Evolutionary conservation across 768 basidiomycete genomes (phyloP).

Genomic region (Leccinellum albellum): DNA sequence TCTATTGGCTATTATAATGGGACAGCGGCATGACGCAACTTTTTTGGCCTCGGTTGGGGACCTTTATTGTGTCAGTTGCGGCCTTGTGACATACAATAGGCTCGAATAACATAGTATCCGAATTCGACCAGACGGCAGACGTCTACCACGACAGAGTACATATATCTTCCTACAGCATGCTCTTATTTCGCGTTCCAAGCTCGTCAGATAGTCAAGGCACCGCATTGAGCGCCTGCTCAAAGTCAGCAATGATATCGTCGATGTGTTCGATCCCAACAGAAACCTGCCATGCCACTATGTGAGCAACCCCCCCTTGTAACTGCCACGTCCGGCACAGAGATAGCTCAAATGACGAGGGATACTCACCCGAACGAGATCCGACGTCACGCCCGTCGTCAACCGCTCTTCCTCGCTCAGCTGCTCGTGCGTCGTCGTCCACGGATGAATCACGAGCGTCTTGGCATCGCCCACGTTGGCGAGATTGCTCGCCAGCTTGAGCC

Average conservation of each 20-base stretch:
- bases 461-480: constrained; percentile 70
- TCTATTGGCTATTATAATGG: too few relatives aligned
- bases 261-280: constrained; percentile 44
- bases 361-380: constrained; percentile 54
- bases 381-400: constrained; percentile 46
- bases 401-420: constrained; percentile 51
- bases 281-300: constrained; percentile 27
- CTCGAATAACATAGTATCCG: too few relatives aligned
- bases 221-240: constrained; percentile 36
- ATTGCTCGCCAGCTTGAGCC: constrained; percentile 64
- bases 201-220: constrained; percentile 8
- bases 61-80: too few relatives aligned
- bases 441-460: constrained; percentile 62
- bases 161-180: background rate
- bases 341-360: too few relatives aligned
- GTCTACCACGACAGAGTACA: background rate
- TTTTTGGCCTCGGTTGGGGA: too few relatives aligned
- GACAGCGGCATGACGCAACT: too few relatives aligned
- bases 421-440: constrained; percentile 56
- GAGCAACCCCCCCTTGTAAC: background rate
- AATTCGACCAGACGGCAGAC: too few relatives aligned
- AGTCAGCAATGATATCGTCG: constrained; percentile 46
- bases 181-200: background rate
- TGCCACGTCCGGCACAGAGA: too few relatives aligned
- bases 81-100: too few relatives aligned